Base-by-base conservation (phyloP, 257 asterid genomes). In the Capsicum rhomboideum region DNA sequence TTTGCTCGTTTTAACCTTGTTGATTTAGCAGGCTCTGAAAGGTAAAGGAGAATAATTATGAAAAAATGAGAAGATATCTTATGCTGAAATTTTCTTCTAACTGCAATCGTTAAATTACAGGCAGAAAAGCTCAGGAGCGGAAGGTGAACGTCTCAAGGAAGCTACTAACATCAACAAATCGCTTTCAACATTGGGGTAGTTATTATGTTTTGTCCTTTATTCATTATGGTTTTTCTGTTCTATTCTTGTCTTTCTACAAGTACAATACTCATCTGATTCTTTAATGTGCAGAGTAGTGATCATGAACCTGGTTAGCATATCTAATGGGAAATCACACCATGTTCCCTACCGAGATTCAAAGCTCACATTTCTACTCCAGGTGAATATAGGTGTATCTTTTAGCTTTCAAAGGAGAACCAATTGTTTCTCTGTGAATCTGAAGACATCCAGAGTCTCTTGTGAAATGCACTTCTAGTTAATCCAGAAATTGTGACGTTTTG, bases 81-180 rank as follows among this genome's bases (percentile, higher is more conserved):
- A 5, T 28, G 42, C 12, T 74, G 56, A 42, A 55, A 31, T 66
- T 72, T 63, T n/a, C 21, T 80, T 83, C 53, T 34, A 64, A 85
- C 84, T 56, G 53, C 59, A 82, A 79, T 79, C 74, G 66, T 82
- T 50, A 74, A 83, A 89, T 79, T 63, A 58, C 79, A 97, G 98
- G 95, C 99, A 97, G 90, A 95, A 97, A 91, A 97, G 99, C 89
- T 94, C 98, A 42, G 99, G 99, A 63, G 98, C 99, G 31, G 99
- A 97, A 92, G 99, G 98, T 79, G 99, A 97, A 83, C 97, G 98
- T 56, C 86, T 96, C 86, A 96, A 94, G 90, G 99, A 94, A 90
- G 99, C 98, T 83, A 96, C 97, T 50, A 94, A 96, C 88, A 96
- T 97, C 90, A 97, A 97, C 93, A 97, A 95, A 84, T 95, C 98